Conservation (phyloP, 2,329 filamentous ascomycete species). For the Sphaerulina musiva region DNA sequence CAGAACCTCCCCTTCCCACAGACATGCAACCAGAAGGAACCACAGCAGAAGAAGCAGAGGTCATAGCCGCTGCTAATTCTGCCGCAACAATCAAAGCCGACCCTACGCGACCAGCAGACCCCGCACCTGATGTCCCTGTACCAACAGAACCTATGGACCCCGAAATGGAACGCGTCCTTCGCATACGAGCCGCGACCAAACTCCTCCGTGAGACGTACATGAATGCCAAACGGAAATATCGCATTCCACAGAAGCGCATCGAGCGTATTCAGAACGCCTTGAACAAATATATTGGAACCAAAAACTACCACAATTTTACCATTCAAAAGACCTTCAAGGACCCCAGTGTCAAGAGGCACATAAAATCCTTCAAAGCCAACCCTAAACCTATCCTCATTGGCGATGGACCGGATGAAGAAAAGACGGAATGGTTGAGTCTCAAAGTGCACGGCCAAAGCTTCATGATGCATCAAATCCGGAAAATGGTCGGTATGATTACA, state of each 20-base stretch:
- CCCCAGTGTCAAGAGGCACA: conserved; percentile 78
- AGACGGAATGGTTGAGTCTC: conserved; percentile 90
- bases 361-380: conserved; percentile 84
- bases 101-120: conserved; percentile 3
- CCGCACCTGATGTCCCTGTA: neutral
- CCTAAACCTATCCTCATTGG: conserved; percentile 49
- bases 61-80: conserved; percentile 4
- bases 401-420: conserved; percentile 35
- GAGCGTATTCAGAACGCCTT: conserved; percentile 69
- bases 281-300: conserved; percentile 70
- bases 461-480: conserved; percentile 99
- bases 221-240: conserved; percentile 75
- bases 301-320: conserved; percentile 97
- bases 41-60: conserved; percentile 5
- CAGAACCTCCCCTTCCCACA: conserved; percentile 2
- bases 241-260: conserved; percentile 66
- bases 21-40: conserved; percentile 10
- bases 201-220: conserved; percentile 73
- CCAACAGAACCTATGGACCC: conserved; percentile 4
- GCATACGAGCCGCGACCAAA: conserved; percentile 42
- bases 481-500: conserved; percentile 93
- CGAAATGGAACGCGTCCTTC: conserved; percentile 25
- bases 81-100: conserved; percentile 6
- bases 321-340: conserved; percentile 78
- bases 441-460: conserved; percentile 97